These are phyloP conservation scores for Scheffersomyces cryptocercus DNA, from an alignment of 1,139 yeast genomes.

Conservation along the genomic window DNA sequence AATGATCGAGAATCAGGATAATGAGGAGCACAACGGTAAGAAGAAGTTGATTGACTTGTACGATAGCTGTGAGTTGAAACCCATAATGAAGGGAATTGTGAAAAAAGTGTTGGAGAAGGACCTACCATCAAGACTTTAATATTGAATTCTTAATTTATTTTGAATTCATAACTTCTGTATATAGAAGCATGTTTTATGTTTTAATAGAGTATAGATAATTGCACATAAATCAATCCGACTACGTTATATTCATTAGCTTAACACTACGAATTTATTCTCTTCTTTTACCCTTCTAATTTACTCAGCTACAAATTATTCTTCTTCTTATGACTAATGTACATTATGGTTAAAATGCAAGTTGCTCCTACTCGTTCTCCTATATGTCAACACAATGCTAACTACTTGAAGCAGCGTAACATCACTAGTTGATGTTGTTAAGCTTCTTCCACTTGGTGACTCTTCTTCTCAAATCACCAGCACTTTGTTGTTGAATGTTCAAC, in stretches of 20 bases:
- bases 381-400: no score
- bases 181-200: no score
- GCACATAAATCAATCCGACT: no score
- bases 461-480: slow-evolving; percentile 78
- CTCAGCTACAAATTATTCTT: no score
- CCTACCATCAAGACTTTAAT: slow-evolving; percentile 31
- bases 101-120: slow-evolving; percentile 42
- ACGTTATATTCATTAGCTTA: no score
- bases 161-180: no score
- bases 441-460: slow-evolving; percentile 70
- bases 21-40: slow-evolving; percentile 15
- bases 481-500: slow-evolving; percentile 78
- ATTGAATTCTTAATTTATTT: background rate
- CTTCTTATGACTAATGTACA: no score
- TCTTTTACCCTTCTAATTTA: no score
- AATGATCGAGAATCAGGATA: slow-evolving; percentile 64
- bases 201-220: no score
- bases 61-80: slow-evolving; percentile 37
- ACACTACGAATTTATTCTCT: no score
- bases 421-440: slow-evolving; percentile 27
- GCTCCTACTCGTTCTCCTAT: no score
- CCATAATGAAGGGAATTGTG: slow-evolving; percentile 55
- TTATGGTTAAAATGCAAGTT: no score
- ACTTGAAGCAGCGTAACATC: background rate
- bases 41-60: slow-evolving; percentile 37